These are phyloP conservation scores for Podospora anserina DNA, from an alignment of 495 filamentous ascomycete genomes.

Conservation along the genomic window DNA sequence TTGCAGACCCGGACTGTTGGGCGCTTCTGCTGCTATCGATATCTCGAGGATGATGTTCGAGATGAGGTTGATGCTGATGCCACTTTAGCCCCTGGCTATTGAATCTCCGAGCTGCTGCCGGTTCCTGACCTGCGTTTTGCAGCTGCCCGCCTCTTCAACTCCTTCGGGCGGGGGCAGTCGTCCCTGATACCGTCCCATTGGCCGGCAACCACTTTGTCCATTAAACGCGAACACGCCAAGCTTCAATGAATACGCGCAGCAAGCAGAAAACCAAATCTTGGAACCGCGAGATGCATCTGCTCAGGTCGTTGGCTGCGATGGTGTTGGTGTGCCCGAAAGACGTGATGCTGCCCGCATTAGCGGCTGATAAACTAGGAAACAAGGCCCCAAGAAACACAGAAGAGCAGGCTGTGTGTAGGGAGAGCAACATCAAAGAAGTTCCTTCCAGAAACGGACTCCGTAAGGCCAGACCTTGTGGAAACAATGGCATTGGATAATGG, in stretches of 20 bases:
- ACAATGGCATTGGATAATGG: neutral
- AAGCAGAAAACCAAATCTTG: slow-evolving; percentile 26
- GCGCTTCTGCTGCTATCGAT: neutral
- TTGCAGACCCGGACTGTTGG: neutral
- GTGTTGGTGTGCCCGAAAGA: slow-evolving; percentile 14
- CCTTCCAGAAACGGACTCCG: neutral
- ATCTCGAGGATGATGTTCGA: neutral
- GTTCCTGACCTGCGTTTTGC: neutral
- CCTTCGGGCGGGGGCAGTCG: neutral
- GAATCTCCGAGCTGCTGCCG: slow-evolving; percentile 5
- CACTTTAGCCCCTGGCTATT: neutral
- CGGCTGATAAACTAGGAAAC: slow-evolving; percentile 27
- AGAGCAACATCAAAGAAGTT: neutral
- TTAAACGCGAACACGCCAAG: slow-evolving; percentile 37
- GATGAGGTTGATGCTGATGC: slow-evolving; percentile 1
- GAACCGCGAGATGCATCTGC: slow-evolving; percentile 17
- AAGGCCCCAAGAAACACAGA: neutral
- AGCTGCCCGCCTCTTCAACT: slow-evolving; percentile 18
- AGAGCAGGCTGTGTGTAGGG: neutral
- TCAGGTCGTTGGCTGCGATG: slow-evolving; percentile 15
- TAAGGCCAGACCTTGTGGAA: neutral
- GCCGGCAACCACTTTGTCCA: slow-evolving; percentile 21
- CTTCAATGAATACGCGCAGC: slow-evolving; percentile 30
- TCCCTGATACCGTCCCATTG: slow-evolving; percentile 12
- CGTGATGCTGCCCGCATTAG: slow-evolving; percentile 32